These are phyloP conservation scores for Paraphaeosphaeria minitans DNA, from an alignment of 2,329 filamentous ascomycete genomes.

Conservation along the genomic window DNA sequence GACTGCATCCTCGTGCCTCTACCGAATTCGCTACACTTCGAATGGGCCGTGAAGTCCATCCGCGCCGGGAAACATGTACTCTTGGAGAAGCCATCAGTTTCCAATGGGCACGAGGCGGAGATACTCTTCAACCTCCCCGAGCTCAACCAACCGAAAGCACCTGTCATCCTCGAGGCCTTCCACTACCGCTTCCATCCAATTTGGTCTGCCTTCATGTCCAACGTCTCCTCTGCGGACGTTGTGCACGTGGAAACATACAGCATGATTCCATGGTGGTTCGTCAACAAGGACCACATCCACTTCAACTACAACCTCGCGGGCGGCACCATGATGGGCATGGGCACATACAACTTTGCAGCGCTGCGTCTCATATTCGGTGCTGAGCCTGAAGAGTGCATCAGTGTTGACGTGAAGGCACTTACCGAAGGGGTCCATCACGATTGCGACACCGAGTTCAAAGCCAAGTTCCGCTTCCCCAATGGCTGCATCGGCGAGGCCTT, in stretches of 20 bases:
- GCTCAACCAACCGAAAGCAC: slow-evolving; percentile 43
- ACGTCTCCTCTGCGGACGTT: slow-evolving; percentile 43
- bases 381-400: neutral
- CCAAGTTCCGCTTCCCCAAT: too few species aligned
- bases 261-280: slow-evolving; percentile 28
- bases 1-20: slow-evolving; percentile 54
- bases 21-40: slow-evolving; percentile 52
- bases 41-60: slow-evolving; percentile 50
- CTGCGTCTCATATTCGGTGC: too few species aligned
- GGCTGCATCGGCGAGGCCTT: too few species aligned
- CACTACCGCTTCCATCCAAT: slow-evolving; percentile 54
- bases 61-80: slow-evolving; percentile 53
- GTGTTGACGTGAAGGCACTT: neutral
- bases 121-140: slow-evolving; percentile 44
- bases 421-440: too few species aligned
- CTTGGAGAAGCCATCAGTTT: slow-evolving; percentile 54
- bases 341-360: neutral
- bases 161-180: slow-evolving; percentile 52
- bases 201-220: slow-evolving; percentile 42
- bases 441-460: too few species aligned
- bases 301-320: slow-evolving; percentile 48
- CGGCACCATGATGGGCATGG: slow-evolving; percentile 46
- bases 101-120: slow-evolving; percentile 50
- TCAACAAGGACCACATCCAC: slow-evolving; percentile 44
- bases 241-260: slow-evolving; percentile 39